Evolutionary conservation across 352 stramenopile species (phyloP).

Genomic region (Globisporangium irregulare): DNA sequence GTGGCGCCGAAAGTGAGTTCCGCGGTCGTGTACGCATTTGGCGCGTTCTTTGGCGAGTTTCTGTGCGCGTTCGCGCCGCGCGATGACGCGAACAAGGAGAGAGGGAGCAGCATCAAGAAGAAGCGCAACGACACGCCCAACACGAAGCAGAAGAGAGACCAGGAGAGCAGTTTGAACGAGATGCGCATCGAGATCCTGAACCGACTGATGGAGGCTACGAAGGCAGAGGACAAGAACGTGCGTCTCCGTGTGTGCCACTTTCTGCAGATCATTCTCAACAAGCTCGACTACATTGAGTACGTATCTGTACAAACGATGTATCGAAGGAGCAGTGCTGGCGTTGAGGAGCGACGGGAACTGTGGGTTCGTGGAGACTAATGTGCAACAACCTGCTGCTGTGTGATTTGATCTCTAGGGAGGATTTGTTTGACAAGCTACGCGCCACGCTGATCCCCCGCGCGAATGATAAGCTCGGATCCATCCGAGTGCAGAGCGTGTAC

Average conservation of each 20-base stretch:
- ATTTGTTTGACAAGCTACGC: slow-evolving; percentile 32
- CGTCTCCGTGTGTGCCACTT: slow-evolving; percentile 58
- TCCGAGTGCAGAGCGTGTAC: slow-evolving; percentile 61
- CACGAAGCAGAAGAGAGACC: slow-evolving; percentile 9
- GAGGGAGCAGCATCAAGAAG: slow-evolving; percentile 19
- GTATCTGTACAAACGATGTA: slow-evolving; percentile 3
- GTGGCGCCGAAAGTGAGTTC: slow-evolving; percentile 40
- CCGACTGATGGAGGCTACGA: slow-evolving; percentile 44
- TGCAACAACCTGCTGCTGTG: neutral
- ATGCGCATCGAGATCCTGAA: slow-evolving; percentile 47
- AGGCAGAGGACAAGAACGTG: slow-evolving; percentile 59
- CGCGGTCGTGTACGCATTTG: slow-evolving; percentile 45
- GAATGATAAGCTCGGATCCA: slow-evolving; percentile 56
- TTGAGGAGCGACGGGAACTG: neutral
- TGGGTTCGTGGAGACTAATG: neutral
- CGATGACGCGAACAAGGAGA: slow-evolving; percentile 2
- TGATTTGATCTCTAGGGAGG: slow-evolving; percentile 26
- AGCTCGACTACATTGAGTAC: slow-evolving; percentile 54
- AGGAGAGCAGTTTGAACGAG: slow-evolving; percentile 28
- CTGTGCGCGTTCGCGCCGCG: slow-evolving; percentile 21
- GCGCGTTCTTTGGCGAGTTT: slow-evolving; percentile 51
- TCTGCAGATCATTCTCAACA: slow-evolving; percentile 56
- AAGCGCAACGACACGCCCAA: slow-evolving; percentile 18
- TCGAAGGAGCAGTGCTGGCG: neutral
- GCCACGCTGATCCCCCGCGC: slow-evolving; percentile 45